Conservation (phyloP, 495 filamentous ascomycete species). For the Neurospora tetrasperma region DNA sequence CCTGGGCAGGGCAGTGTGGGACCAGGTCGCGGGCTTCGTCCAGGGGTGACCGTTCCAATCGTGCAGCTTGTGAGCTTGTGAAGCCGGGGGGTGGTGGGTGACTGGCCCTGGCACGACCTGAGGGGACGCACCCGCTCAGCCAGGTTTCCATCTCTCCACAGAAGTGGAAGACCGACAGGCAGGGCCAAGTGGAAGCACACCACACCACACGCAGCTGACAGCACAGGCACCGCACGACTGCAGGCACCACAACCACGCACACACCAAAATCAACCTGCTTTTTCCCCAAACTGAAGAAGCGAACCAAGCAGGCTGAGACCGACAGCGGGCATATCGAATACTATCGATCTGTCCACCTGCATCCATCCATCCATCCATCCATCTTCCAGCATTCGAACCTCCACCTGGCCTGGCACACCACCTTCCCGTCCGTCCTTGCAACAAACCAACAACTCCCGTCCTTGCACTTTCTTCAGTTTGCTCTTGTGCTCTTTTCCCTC, state of each 20-base stretch:
- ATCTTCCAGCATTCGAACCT: not conserved
- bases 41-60: not conserved
- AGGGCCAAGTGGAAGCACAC: not conserved
- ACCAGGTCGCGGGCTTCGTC: not conserved
- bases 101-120: not conserved
- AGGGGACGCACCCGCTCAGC: not conserved
- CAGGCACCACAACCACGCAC: not conserved
- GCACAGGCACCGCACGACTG: not conserved
- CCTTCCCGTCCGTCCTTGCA: not conserved
- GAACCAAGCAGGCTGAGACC: not conserved
- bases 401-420: not conserved
- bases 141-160: not conserved
- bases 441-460: not conserved
- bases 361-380: not conserved
- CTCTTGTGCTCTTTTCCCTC: not conserved
- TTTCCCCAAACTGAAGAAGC: not conserved
- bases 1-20: not conserved
- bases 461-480: not conserved
- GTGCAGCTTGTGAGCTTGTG: not conserved
- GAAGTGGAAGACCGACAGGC: not conserved
- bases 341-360: not conserved
- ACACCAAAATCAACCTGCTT: not conserved
- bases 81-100: not conserved
- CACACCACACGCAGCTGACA: not conserved
- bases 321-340: not conserved